Evolutionary conservation across 129 eudicot genomes (phyloP).

Genomic region (Kitagawia praeruptora): DNA sequence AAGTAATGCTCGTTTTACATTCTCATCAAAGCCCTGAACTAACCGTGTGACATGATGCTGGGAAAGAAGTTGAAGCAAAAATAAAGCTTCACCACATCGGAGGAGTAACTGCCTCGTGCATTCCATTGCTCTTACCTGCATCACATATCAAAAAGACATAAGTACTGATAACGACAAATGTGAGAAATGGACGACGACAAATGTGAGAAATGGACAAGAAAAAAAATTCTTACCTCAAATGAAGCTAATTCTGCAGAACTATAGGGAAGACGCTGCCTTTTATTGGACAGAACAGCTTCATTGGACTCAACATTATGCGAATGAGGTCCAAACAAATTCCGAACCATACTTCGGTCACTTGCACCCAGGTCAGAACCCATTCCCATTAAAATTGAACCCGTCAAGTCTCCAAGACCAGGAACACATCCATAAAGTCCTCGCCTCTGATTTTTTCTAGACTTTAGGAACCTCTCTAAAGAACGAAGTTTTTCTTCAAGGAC

Average conservation of each 20-base stretch:
- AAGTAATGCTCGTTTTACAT: conserved; percentile 38
- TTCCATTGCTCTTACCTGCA: conserved; percentile 90
- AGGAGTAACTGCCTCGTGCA: conserved; percentile 90
- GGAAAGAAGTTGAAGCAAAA: conserved; percentile 84
- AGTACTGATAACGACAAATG: neutral
- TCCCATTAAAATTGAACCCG: conserved; percentile 83
- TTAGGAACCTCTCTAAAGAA: conserved; percentile 65
- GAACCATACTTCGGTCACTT: conserved; percentile 55
- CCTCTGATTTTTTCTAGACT: conserved; percentile 87
- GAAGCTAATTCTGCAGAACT: conserved; percentile 93
- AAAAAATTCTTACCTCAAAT: conserved; percentile 55
- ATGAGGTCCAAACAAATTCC: conserved; percentile 64
- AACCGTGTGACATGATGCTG: conserved; percentile 79
- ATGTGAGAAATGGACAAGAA: neutral
- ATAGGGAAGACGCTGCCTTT: conserved; percentile 84
- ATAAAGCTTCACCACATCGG: conserved; percentile 86
- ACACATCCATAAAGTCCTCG: conserved; percentile 90
- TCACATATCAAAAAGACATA: conserved; percentile 5
- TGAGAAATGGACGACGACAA: neutral
- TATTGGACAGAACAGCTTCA: conserved; percentile 53
- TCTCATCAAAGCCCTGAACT: conserved; percentile 60
- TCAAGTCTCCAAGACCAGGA: conserved; percentile 85
- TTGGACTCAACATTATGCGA: conserved; percentile 40
- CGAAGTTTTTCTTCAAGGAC: conserved; percentile 87
- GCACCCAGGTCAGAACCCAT: conserved; percentile 54